Conservation (phyloP, 2,329 filamentous ascomycete species). For the Colletotrichum magnum region DNA sequence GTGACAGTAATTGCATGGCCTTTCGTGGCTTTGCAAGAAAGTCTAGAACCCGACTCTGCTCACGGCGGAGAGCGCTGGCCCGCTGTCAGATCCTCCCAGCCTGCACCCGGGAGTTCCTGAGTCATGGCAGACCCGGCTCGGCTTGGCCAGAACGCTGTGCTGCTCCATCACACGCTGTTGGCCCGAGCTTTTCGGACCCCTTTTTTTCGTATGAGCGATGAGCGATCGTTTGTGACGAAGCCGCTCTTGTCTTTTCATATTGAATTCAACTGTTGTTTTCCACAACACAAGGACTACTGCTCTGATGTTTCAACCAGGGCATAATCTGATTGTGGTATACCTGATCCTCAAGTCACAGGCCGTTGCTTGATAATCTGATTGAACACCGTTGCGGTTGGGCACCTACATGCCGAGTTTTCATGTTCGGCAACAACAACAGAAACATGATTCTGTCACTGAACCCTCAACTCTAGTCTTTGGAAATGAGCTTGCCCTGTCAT, state of each 20-base stretch:
- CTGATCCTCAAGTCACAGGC: too few species aligned
- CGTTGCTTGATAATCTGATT: too few species aligned
- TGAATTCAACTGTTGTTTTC: not conserved
- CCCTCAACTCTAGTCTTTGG: not conserved
- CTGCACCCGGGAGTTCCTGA: slow-evolving; percentile 4
- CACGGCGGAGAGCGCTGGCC: not conserved
- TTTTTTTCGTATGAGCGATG: not conserved
- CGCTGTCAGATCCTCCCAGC: slow-evolving; percentile 5
- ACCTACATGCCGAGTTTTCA: too few species aligned
- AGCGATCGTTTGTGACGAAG: not conserved
- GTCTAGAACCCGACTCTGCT: slow-evolving; percentile 5
- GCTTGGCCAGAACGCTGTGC: slow-evolving; percentile 18
- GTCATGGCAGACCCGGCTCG: slow-evolving; percentile 17
- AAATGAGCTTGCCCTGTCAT: not conserved
- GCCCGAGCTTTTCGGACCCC: slow-evolving; percentile 18
- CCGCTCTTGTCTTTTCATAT: not conserved
- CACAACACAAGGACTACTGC: too few species aligned
- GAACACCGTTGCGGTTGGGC: too few species aligned
- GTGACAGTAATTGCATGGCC: slow-evolving; percentile 13
- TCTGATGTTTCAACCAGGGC: too few species aligned
- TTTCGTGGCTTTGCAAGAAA: slow-evolving; percentile 4
- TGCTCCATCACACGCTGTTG: not conserved
- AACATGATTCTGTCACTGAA: too few species aligned
- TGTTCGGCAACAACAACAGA: too few species aligned
- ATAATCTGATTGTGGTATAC: too few species aligned